A percentile compares a stretch with the other conserved stretches of the same genome.
Evolutionary conservation across 2,329 filamentous ascomycete genomes (phyloP).

Genomic region (Pestalotiopsis sp.): DNA sequence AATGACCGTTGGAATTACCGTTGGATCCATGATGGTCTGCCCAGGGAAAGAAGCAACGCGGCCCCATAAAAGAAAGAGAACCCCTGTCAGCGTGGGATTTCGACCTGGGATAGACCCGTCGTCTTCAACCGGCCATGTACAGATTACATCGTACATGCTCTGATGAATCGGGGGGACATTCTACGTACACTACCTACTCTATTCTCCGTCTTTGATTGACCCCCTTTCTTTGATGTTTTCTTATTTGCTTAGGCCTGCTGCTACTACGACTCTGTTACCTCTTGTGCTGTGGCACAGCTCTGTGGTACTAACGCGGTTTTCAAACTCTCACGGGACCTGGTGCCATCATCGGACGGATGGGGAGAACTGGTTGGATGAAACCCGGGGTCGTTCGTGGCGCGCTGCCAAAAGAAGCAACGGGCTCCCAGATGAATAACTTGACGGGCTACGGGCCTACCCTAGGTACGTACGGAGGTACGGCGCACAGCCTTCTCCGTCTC

Average conservation of each 20-base stretch:
- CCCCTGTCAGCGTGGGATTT: not conserved
- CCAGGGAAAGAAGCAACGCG: not conserved
- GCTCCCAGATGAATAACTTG: constrained; percentile 12
- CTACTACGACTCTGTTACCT: not conserved
- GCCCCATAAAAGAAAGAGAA: not conserved
- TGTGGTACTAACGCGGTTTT: constrained; percentile 10
- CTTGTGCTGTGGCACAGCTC: not conserved
- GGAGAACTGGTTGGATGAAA: constrained; percentile 13
- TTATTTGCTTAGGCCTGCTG: not conserved
- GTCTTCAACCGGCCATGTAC: not conserved
- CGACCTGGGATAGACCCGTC: not conserved
- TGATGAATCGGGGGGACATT: not conserved
- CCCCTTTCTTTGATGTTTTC: not conserved
- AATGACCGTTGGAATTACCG: constrained; percentile 5
- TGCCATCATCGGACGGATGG: constrained; percentile 14
- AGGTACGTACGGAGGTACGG: not conserved
- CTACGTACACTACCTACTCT: not conserved
- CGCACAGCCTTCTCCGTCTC: not conserved
- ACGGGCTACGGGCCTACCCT: constrained; percentile 4
- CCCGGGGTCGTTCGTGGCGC: constrained; percentile 4
- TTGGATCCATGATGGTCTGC: not conserved
- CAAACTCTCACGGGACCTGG: constrained; percentile 16
- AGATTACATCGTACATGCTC: not conserved
- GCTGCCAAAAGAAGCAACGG: constrained; percentile 3
- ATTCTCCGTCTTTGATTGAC: not conserved